Base-by-base conservation (phyloP, 2,329 filamentous ascomycete species). In the Mycosphaerella sp. region DNA sequence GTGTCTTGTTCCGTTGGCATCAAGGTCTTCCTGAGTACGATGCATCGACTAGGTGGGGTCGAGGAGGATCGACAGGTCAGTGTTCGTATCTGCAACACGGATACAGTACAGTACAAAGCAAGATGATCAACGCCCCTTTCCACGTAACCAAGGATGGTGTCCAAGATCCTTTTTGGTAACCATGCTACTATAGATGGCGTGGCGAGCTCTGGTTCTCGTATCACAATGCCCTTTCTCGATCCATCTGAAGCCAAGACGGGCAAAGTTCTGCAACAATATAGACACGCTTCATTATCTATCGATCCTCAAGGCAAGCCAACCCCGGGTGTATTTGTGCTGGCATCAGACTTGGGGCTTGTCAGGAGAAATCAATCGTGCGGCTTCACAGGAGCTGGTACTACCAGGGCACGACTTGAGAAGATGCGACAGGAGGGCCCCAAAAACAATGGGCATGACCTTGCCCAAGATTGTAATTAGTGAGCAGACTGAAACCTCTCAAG, bases 41-140 rank as follows among this genome's bases (percentile, higher is more conserved):
- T 12, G 54, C 61, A 49, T 47, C 63, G 66, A 16, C 17, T 41
- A 14, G 62, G 62, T 8, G 64, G 66, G 17, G 44, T 32, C 10
- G 44, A 48, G 12, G 21, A 32, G n/a, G 48, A 57, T 27, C 35
- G 43, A 30, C 43, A 50, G 51, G 70, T 73, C 1, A 77, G 71
- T 0, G 76, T 88, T 10, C 72, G 77, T 49, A 80, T 88, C 34
- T 74, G 77, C 60, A 89, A 89, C 64, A 87, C 84, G 1, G 89
- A 89, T 59, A 89, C 85, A 0, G n/a, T n/a, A n/a, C n/a, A n/a
- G n/a, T n/a, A n/a, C n/a, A n/a, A n/a, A 69, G 70, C 14, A 87
- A 87, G 62, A 65, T 82, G 21, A 79, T 87, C 50, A 68, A 77
- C 37, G 75, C 79, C 1, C 76, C 71, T 0, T 86, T 86, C 57